These are phyloP conservation scores for Tylopilus intermedius DNA, from an alignment of 768 basidiomycete species.

Conservation along the genomic window DNA sequence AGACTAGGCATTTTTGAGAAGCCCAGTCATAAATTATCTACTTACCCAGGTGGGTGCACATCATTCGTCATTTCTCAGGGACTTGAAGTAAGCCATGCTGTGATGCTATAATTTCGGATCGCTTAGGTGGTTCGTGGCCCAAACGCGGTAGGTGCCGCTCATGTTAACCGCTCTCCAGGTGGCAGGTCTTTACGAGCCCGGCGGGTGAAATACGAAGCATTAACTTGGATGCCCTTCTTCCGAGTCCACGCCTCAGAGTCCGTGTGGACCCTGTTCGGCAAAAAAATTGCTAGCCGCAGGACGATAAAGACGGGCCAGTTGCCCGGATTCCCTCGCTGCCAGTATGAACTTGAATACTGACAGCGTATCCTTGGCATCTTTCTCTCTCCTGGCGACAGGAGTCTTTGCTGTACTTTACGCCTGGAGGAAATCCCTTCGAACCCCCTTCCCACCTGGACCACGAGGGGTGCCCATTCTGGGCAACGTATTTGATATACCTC, in stretches of 20 bases:
- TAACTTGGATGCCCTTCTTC: too few species aligned
- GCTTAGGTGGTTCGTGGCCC: too few species aligned
- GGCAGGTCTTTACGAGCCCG: too few species aligned
- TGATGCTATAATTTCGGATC: too few species aligned
- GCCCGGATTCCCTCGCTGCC: neutral
- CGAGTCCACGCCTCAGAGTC: too few species aligned
- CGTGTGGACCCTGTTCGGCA: neutral
- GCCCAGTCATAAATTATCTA: too few species aligned
- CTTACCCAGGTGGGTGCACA: too few species aligned
- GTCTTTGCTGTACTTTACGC: neutral
- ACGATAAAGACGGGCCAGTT: neutral
- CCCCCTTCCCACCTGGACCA: conserved; percentile 4
- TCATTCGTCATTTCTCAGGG: neutral
- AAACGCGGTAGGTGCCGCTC: too few species aligned
- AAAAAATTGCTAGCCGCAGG: neutral
- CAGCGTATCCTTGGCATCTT: neutral
- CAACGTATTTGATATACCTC: conserved; percentile 6
- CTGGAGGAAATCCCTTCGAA: neutral
- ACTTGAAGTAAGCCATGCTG: neutral
- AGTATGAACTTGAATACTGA: neutral
- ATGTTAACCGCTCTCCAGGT: too few species aligned
- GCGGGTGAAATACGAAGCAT: too few species aligned
- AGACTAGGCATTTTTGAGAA: too few species aligned
- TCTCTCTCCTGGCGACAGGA: neutral
- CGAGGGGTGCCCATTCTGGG: conserved; percentile 6